Evolutionary conservation across 2,329 filamentous ascomycete genomes (phyloP), one percentile per base, ranked within the genome.

Genomic region (Colletotrichum lentis): DNA sequence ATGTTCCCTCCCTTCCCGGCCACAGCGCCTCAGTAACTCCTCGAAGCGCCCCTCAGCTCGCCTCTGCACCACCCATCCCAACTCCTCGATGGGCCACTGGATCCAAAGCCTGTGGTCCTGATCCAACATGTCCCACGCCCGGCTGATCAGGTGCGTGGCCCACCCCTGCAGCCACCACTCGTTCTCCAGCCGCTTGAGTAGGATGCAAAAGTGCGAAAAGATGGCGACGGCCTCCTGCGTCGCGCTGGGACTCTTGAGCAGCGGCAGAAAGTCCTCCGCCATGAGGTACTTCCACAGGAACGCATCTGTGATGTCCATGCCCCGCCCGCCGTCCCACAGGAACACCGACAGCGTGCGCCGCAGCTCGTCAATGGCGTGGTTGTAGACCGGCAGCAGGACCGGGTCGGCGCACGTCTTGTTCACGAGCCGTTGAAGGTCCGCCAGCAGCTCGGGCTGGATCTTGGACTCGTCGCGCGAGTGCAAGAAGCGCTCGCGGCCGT

Each of bases 231-330:
- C 73, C 43, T 75, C 76, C 64, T 76, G 76, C 44, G 70, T 69
- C n/a, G 70, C 74, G 20, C 71, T 69, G 12, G 67, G 60, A 5
- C 47, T 63, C 35, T 73, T 73, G 14, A 82, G 69, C 24, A 82
- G 72, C 18, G 76, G 74, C 11, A 82, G 67, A 24, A 80, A 78
- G 5, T 77, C 76, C 60, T 79, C 74, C 3, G 76, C 73, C 11
- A 79, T 73, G 31, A 69, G 61, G 71, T 78, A 81, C 54, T 80
- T 73, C 80, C 80, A 82, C 5, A 79, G 72, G 62, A 82, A 81
- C 1, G 79, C 73, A 62, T 82, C 80, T 2, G 75, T 73, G 24
- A 77, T 72, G 56, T 82, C 80, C 14, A 76, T 72, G 10, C 66
- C 68, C 14, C 68, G 31, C n/a, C 66, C 66, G 24, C 66, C 67